Base-by-base conservation (phyloP, 148 eudicot genomes). In the Simmondsia chinensis region DNA sequence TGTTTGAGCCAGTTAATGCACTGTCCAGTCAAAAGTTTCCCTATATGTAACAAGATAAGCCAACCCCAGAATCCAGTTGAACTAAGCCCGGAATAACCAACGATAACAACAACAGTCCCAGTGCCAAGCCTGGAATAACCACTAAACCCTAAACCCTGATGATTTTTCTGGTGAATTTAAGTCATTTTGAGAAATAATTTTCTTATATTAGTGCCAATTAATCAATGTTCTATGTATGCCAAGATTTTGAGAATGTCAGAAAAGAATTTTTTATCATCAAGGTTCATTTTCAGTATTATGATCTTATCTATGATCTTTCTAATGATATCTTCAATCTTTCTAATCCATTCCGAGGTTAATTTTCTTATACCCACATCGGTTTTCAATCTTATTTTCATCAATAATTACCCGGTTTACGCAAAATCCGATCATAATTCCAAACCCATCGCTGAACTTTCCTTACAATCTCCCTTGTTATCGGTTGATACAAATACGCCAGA, bases 261-360 rank as follows among this genome's bases (percentile, higher is more conserved):
- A 38, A 84, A 77, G 59, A 59, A 64, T 49, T 56, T 57, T 53
- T 44, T 56, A 26, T 68, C 77, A 2, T 57, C 88, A 5, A 74
- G 77, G 70, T 63, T 74, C 32, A 60, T 80, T 39, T 38, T 71
- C 39, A 65, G 65, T 28, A 54, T 80, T 16, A 61, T 73, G 20
- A 63, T 64, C 6, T 39, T 77, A 42, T 71, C 82, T 21, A 63
- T 63, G 59, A 50, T 64, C 17, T 48, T 85, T 39, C 55, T 85
- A 23, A 46, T 80, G 37, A 5, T 60, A n/a, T 77, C 89, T 5
- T 74, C 85, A 5, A 16, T 73, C 27, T 68, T 78, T 52, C 85
- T 85, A 19, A 60, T 66, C 45, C 75, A 57, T 36, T 69, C 79
- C 39, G 63, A 59, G 37, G 69, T 64, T 44, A 74, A 31, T 46